These are phyloP conservation scores for Mucor velutinosus DNA, from an alignment of 371 early-diverging fungal genomes.

Conservation along the genomic window DNA sequence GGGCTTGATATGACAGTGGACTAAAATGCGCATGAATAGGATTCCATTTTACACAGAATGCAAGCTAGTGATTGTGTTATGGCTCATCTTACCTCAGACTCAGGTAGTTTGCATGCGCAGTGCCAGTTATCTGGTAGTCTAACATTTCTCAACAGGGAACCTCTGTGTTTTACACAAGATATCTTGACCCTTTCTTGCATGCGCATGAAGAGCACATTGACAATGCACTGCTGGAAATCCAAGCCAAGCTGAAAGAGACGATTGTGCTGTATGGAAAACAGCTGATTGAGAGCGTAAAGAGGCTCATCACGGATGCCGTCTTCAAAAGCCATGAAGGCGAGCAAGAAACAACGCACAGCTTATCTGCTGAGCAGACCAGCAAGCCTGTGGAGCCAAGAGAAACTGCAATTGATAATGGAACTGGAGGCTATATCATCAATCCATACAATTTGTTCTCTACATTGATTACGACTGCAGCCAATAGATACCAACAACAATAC, in stretches of 20 bases:
- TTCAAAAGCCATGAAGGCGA: constrained; percentile 10
- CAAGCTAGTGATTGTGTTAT: constrained; percentile 38
- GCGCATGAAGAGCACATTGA: constrained; percentile 28
- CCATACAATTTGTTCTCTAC: constrained; percentile 33
- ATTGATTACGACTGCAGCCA: constrained; percentile 16
- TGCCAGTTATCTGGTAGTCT: neutral
- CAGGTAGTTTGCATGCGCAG: constrained; percentile 25
- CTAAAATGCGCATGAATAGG: constrained; percentile 22
- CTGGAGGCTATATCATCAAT: constrained; percentile 13
- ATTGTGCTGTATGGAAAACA: constrained; percentile 26
- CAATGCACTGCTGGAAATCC: constrained; percentile 20
- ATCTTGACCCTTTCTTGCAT: constrained; percentile 31
- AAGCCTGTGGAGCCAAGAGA: neutral
- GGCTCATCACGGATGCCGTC: constrained; percentile 16
- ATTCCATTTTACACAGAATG: constrained; percentile 47
- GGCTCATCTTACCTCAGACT: constrained; percentile 52
- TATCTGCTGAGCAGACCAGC: constrained; percentile 5
- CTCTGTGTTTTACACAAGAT: constrained; percentile 22
- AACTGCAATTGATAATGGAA: constrained; percentile 1
- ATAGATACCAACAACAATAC: constrained; percentile 8
- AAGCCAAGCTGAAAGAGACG: constrained; percentile 23
- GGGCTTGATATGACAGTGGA: neutral
- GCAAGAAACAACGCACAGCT: neutral
- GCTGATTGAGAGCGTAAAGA: constrained; percentile 16
- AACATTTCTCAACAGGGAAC: constrained; percentile 18